Conservation (phyloP, 768 basidiomycete genomes). For the Dentipellis fragilis region DNA sequence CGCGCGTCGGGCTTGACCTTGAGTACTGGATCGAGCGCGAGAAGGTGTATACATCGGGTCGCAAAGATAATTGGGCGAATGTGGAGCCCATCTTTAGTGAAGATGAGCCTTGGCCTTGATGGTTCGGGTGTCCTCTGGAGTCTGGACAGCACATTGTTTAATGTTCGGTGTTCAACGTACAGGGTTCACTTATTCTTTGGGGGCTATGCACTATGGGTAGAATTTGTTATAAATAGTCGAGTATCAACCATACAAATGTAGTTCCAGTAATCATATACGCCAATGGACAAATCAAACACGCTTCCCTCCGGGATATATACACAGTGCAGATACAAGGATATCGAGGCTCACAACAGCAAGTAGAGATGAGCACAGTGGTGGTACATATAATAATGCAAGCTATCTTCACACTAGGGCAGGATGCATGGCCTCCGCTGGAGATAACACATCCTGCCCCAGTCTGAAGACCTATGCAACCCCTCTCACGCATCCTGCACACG, state of each 20-base stretch:
- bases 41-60: conserved; percentile 37
- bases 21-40: conserved; percentile 85
- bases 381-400: neutral
- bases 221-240: neutral
- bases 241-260: neutral
- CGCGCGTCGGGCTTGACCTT: conserved; percentile 36
- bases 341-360: too few species aligned
- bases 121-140: conserved; percentile 42
- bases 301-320: too few species aligned
- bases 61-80: conserved; percentile 43
- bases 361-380: conserved; percentile 5
- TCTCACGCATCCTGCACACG: neutral
- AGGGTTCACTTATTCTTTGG: neutral
- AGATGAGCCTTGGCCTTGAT: conserved; percentile 26
- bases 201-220: neutral
- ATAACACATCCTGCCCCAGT: conserved; percentile 20
- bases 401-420: conserved; percentile 14
- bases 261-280: neutral
- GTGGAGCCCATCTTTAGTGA: conserved; percentile 82
- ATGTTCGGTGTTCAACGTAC: conserved; percentile 1
- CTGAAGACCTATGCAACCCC: conserved; percentile 18
- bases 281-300: neutral
- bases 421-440: neutral
- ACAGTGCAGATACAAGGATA: too few species aligned
- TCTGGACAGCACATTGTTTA: conserved; percentile 40